These are phyloP conservation scores for Recurvomyces mirabilis DNA, from an alignment of 495 filamentous ascomycete species.

Conservation along the genomic window DNA sequence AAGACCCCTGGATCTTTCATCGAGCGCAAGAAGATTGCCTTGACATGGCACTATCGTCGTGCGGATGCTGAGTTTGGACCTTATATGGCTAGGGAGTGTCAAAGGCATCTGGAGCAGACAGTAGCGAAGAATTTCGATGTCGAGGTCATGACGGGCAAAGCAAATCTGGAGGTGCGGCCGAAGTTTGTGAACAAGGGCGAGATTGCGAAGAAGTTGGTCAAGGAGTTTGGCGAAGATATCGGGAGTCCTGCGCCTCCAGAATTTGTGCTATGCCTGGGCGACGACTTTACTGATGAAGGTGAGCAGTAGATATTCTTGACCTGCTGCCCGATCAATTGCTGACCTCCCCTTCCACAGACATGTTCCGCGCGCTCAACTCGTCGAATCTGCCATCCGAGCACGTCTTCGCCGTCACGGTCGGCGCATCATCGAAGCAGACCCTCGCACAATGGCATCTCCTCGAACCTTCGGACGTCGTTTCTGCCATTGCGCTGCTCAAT, in stretches of 20 bases:
- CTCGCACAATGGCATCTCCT: slow-evolving; percentile 76
- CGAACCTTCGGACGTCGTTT: slow-evolving; percentile 78
- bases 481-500: slow-evolving; percentile 60
- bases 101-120: slow-evolving; percentile 59
- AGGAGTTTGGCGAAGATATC: slow-evolving; percentile 43
- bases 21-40: slow-evolving; percentile 78
- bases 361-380: slow-evolving; percentile 33
- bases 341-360: slow-evolving; percentile 27
- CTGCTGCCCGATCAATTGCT: not conserved
- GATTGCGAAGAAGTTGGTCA: slow-evolving; percentile 69
- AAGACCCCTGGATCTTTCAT: slow-evolving; percentile 79
- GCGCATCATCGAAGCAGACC: slow-evolving; percentile 75
- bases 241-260: slow-evolving; percentile 44
- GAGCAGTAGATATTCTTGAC: slow-evolving; percentile 25
- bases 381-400: slow-evolving; percentile 47
- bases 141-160: slow-evolving; percentile 91
- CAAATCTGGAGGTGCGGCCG: slow-evolving; percentile 92
- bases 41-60: slow-evolving; percentile 95
- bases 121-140: slow-evolving; percentile 72
- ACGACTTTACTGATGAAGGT: slow-evolving; percentile 97
- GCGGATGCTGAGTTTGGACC: slow-evolving; percentile 73
- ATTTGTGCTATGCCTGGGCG: slow-evolving; percentile 80
- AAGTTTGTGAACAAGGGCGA: slow-evolving; percentile 93
- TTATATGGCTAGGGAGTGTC: slow-evolving; percentile 60
- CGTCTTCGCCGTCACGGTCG: slow-evolving; percentile 80